Percentiles rank a stretch among this genome's conserved stretches.
These are phyloP conservation scores for Halenospora varia DNA, from an alignment of 495 filamentous ascomycete genomes.

Conservation along the genomic window DNA sequence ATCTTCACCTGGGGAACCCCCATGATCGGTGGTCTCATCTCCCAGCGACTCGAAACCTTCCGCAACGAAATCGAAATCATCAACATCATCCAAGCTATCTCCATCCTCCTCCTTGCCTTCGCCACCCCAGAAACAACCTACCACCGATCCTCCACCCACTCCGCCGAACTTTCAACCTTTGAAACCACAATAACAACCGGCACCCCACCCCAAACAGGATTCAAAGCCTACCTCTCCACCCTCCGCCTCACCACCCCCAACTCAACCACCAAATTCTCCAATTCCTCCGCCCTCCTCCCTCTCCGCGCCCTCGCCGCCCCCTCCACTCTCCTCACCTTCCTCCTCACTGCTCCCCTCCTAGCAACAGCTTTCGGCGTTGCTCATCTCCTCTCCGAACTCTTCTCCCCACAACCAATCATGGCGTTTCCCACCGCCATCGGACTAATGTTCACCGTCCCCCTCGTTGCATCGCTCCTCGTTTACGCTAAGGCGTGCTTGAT, in stretches of 20 bases:
- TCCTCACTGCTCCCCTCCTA: constrained; percentile 37
- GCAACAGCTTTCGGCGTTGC: constrained; percentile 39
- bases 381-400: constrained; percentile 40
- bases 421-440: constrained; percentile 36
- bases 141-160: constrained; percentile 30
- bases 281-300: constrained; percentile 31
- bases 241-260: constrained; percentile 28
- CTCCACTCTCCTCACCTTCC: constrained; percentile 37
- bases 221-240: constrained; percentile 36
- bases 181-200: constrained; percentile 27
- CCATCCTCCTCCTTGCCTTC: constrained; percentile 39
- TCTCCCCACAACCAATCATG: constrained; percentile 39
- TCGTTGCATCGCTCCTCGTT: constrained; percentile 4
- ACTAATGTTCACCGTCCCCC: constrained; percentile 31
- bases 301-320: constrained; percentile 42
- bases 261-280: constrained; percentile 20
- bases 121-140: constrained; percentile 47
- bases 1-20: constrained; percentile 45
- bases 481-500: background rate
- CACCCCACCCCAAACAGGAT: constrained; percentile 26
- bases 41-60: constrained; percentile 32
- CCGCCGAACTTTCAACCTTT: constrained; percentile 22
- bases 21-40: constrained; percentile 43
- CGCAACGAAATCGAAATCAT: constrained; percentile 42
- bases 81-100: constrained; percentile 39